A percentile compares a stretch with the other conserved stretches of the same genome.
Evolutionary conservation across 169 alveolate species (phyloP).

Genomic region (Perkinsus chesapeaki): DNA sequence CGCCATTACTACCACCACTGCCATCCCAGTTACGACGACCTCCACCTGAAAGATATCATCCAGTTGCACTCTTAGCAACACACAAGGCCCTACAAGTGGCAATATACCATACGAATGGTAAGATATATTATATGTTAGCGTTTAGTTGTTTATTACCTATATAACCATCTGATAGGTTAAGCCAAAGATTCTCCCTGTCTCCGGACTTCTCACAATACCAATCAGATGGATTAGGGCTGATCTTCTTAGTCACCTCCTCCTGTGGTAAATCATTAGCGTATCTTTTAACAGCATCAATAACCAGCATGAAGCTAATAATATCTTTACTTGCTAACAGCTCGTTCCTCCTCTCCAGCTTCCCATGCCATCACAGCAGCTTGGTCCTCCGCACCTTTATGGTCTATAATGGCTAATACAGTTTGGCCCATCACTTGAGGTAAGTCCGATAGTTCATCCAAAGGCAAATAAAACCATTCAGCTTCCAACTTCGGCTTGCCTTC

Average conservation of each 20-base stretch:
- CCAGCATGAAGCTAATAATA: no score
- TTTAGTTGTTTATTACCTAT: background rate
- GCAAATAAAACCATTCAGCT: background rate
- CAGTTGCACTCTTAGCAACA: no score
- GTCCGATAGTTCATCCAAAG: background rate
- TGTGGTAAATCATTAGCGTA: background rate
- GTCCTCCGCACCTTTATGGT: background rate
- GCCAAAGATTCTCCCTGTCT: conserved; percentile 32
- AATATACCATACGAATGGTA: no score
- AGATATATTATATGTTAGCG: no score
- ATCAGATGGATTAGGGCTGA: conserved; percentile 8
- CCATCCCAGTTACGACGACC: conserved; percentile 16
- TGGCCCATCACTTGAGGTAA: background rate
- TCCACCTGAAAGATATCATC: conserved; percentile 20
- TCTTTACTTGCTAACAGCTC: background rate
- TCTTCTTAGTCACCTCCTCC: background rate
- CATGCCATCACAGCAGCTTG: background rate
- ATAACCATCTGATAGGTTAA: conserved; percentile 36
- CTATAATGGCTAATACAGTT: background rate
- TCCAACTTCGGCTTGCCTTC: background rate
- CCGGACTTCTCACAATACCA: conserved; percentile 42
- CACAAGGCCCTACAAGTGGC: no score
- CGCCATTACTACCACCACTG: background rate
- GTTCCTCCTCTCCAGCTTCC: background rate
- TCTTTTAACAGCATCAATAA: background rate